phyloP scores from a whole-genome alignment of 495 filamentous ascomycete species.

The Peziza echinospora region DNA sequence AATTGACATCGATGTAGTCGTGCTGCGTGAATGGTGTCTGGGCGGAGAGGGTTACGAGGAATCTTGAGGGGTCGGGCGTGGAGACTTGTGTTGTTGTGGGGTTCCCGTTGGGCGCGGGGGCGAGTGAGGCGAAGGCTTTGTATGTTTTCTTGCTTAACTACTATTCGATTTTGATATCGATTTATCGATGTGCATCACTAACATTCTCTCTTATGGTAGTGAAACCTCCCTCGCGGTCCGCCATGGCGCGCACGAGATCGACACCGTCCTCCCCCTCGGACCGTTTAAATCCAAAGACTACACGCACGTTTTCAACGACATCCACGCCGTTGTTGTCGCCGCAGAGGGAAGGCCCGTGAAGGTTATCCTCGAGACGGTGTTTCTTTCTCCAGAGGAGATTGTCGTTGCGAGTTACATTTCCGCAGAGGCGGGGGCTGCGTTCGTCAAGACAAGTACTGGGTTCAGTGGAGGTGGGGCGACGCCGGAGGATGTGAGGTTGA shows the following conservation, averaged over 20 bases:
- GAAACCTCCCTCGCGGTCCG: conserved; percentile 35
- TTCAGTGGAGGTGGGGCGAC: conserved; percentile 40
- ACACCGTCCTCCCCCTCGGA: conserved; percentile 44
- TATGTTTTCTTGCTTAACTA: conserved; percentile 7
- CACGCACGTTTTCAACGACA: conserved; percentile 32
- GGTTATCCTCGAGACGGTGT: conserved; percentile 44
- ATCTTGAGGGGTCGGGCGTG: conserved; percentile 29
- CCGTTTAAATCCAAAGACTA: conserved; percentile 31
- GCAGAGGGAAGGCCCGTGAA: conserved; percentile 33
- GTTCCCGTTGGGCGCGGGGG: conserved; percentile 42
- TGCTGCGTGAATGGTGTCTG: conserved; percentile 19
- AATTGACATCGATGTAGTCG: conserved; percentile 9
- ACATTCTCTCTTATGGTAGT: conserved; percentile 9
- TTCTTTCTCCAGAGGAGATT: conserved; percentile 32
- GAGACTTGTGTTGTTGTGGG: conserved; percentile 42
- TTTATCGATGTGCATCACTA: too few species aligned
- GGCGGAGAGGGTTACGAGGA: conserved; percentile 31
- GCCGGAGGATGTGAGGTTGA: conserved; percentile 33
- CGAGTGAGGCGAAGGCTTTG: conserved; percentile 30
- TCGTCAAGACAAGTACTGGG: conserved; percentile 50
- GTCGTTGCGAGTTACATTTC: conserved; percentile 37
- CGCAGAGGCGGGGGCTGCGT: conserved; percentile 38
- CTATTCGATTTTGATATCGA: too few species aligned
- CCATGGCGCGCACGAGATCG: conserved; percentile 39
- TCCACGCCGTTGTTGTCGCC: conserved; percentile 30